A percentile compares a stretch with the other conserved stretches of the same genome.
Evolutionary conservation across 805 yeast genomes (phyloP).

Genomic region (Dipodascus geniculatus): DNA sequence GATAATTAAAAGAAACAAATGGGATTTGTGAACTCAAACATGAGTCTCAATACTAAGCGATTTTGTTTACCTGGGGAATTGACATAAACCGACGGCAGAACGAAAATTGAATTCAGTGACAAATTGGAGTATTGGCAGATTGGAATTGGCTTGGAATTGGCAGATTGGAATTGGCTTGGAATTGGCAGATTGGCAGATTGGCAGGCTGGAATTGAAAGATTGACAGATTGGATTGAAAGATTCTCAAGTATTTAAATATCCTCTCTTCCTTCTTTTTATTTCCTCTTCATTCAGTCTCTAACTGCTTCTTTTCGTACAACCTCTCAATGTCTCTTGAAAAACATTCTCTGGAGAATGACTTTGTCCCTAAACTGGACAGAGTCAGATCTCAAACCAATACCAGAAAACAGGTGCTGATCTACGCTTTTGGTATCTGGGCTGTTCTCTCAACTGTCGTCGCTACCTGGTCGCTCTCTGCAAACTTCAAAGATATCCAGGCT

Average conservation of each 20-base stretch:
- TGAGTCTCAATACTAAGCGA: too few relatives aligned
- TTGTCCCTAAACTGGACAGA: background rate
- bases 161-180: too few relatives aligned
- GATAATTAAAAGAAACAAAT: background rate
- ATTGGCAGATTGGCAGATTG: too few relatives aligned
- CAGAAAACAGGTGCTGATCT: background rate
- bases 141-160: too few relatives aligned
- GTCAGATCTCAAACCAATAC: background rate
- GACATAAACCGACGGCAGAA: too few relatives aligned
- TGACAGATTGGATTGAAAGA: too few relatives aligned
- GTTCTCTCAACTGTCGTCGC: background rate
- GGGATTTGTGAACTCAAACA: background rate
- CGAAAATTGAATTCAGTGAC: too few relatives aligned
- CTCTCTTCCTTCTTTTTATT: background rate
- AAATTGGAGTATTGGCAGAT: too few relatives aligned
- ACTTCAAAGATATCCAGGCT: background rate
- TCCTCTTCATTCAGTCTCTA: background rate
- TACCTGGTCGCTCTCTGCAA: background rate
- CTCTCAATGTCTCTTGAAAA: background rate
- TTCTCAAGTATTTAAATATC: background rate
- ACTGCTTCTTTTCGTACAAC: background rate
- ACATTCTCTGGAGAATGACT: background rate
- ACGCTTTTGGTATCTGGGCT: background rate
- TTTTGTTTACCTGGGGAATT: too few relatives aligned
- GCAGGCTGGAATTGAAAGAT: background rate